These are phyloP conservation scores for Nyssa sinensis DNA, from an alignment of 148 eudicot genomes.

Conservation along the genomic window DNA sequence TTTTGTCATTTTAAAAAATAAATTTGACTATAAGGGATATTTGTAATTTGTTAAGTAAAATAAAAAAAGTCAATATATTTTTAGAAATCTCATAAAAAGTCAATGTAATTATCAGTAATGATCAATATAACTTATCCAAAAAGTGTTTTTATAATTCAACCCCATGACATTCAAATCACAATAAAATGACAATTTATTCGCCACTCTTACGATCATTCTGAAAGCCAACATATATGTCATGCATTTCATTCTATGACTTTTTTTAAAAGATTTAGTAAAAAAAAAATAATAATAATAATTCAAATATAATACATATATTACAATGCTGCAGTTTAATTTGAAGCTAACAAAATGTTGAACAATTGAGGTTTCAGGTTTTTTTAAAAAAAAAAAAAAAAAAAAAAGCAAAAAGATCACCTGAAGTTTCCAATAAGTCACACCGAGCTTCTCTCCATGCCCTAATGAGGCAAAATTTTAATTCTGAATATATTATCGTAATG, in stretches of 20 bases:
- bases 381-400: neutral
- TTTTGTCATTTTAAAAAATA: too few relatives aligned
- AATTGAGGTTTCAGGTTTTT: slow-evolving; percentile 7
- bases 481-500: slow-evolving; percentile 31
- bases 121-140: too few relatives aligned
- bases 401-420: slow-evolving; percentile 14
- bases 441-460: neutral
- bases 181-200: too few relatives aligned
- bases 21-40: too few relatives aligned
- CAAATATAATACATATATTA: slow-evolving; percentile 9
- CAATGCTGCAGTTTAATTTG: slow-evolving; percentile 9
- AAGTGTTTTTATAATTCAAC: too few relatives aligned
- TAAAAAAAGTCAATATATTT: too few relatives aligned
- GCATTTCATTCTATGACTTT: neutral
- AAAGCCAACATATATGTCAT: neutral
- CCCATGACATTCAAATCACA: too few relatives aligned
- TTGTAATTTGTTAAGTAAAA: too few relatives aligned
- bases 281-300: neutral
- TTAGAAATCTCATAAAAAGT: too few relatives aligned
- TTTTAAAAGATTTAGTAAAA: too few relatives aligned
- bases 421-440: slow-evolving; percentile 20
- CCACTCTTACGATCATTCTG: too few relatives aligned
- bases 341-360: slow-evolving; percentile 26
- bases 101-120: too few relatives aligned
- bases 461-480: slow-evolving; percentile 25